Base-by-base conservation (phyloP, 73 alveolate species). In the Urostyla sp. region DNA sequence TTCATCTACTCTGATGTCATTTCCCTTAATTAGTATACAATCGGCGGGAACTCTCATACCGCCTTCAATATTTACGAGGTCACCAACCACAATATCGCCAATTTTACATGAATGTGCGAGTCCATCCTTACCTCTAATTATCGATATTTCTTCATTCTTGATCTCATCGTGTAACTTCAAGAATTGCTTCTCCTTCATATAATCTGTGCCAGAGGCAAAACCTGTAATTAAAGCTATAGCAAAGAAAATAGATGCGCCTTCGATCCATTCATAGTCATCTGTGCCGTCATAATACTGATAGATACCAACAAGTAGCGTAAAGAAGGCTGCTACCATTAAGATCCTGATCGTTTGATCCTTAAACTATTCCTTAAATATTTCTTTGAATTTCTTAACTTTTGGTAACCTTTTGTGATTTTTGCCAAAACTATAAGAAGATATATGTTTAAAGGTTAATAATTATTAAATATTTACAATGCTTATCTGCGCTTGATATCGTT, bases 31-130 rank as follows among this genome's bases (percentile, higher is more conserved):
- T 43, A 87, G 80, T 21, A 83, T 81, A 24, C 88, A 75, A 58
- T 85, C 89, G 7, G 95, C 97, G 13, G 97, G 96, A 84, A 95
- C 80, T 36, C 81, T 73, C 89, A 90, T 96, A 23, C 99, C 99
- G 45, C 89, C 78, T 53, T 90, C 85, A 51, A 95, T 77, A 55
- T 75, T 67, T 48, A 94, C 80, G 26, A 95, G 44, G 79, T 95
- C 99, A 5, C 99, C 99, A 10, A 94, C 98, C 27, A 95, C 87
- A 35, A 95, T 40, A 36, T 94, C 96, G 67, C 80, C 85, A 21
- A 86, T 81, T 16, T 66, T 52, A 45, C 52, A 66, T 15, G 63
- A 51, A 27, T 66, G 66, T 8, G 66, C 23, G 3, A 66, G 63
- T 18, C 80, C 80, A 54, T 66, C 37, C 43, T 66, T 59, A 4